Percentiles rank a stretch among this genome's conserved stretches.
Conservation (phyloP, 352 stramenopile species). For the Globisporangium orthogonon region DNA sequence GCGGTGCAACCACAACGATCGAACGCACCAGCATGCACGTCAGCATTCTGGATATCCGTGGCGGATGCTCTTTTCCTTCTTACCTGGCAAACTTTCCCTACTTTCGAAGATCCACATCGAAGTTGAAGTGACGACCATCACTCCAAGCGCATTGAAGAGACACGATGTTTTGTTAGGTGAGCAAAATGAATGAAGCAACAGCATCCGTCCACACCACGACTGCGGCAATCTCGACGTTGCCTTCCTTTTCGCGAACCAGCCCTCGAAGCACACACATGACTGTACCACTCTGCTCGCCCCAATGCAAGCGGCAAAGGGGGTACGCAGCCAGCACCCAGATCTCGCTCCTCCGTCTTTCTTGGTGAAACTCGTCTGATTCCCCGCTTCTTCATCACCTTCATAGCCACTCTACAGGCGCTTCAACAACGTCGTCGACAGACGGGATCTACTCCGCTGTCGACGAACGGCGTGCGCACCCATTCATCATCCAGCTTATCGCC, state of each 20-base stretch:
- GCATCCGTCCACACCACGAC: neutral
- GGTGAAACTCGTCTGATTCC: no score
- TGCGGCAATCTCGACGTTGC: no score
- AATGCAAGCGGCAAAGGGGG: neutral
- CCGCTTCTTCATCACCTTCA: neutral
- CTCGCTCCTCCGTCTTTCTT: neutral
- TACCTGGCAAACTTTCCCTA: neutral
- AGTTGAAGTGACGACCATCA: conserved; percentile 3
- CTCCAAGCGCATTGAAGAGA: conserved; percentile 8
- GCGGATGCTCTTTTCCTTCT: neutral
- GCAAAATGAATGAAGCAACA: neutral
- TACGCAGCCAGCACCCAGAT: neutral
- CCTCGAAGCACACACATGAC: neutral
- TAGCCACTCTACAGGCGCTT: neutral
- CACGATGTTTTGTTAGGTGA: neutral
- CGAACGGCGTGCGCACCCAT: neutral
- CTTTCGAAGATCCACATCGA: neutral
- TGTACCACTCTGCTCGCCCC: no score
- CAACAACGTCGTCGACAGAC: neutral
- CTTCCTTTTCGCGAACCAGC: neutral
- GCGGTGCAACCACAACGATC: neutral
- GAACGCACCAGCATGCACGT: neutral
- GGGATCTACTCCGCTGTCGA: neutral
- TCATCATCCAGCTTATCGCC: neutral
- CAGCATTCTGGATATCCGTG: neutral